Evolutionary conservation across 495 filamentous ascomycete genomes (phyloP), one percentile per base, ranked within the genome.

Genomic region (Parathielavia hyrcaniae): DNA sequence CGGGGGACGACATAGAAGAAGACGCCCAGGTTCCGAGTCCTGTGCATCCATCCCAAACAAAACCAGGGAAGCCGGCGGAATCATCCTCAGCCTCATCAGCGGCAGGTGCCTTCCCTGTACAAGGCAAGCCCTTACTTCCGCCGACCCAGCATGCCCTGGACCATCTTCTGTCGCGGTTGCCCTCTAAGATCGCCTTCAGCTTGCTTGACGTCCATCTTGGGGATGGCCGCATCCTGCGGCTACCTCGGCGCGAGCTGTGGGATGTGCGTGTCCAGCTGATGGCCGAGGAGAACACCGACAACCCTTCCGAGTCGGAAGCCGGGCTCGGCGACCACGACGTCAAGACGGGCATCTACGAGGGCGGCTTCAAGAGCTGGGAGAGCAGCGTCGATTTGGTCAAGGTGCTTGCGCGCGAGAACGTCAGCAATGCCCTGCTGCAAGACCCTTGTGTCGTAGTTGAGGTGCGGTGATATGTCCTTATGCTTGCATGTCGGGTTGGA

Each of bases 301-400:
- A 63, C 16, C 60, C 58, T 4, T 64, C 65, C 45, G 75, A 74
- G 41, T 57, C 68, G 11, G 68, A 72, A 36, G 69, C 81, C 19
- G 84, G 84, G 20, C 77, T 93, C 11, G 89, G 86, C 35, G 77
- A 88, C 65, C 86, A 88, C 58, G 93, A 98, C 68, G 84, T 98
- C 65, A 87, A 84, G 68, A 88, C 89, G 13, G 86, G 87, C 60
- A 84, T 97, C 65, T 98, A 98, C 70, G 93, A 98, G 70, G 93
- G 93, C 39, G 93, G 93, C n/a, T 91, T 97, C 73, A 97, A 98
- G 76, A 96, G 89, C 61, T 98, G 93, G 93, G 93, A 98, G 73
- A 96, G 93, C 73, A 85, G 87, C 12, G 73, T 95, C 53, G 93
- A 97, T 73, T 73, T 98, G 19, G 91, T 89, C 16, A 86, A 80